Percentiles rank a stretch among this genome's conserved stretches.
phyloP scores from a whole-genome alignment of 2,329 filamentous ascomycete genomes.

The Epichloe glyceriae region DNA sequence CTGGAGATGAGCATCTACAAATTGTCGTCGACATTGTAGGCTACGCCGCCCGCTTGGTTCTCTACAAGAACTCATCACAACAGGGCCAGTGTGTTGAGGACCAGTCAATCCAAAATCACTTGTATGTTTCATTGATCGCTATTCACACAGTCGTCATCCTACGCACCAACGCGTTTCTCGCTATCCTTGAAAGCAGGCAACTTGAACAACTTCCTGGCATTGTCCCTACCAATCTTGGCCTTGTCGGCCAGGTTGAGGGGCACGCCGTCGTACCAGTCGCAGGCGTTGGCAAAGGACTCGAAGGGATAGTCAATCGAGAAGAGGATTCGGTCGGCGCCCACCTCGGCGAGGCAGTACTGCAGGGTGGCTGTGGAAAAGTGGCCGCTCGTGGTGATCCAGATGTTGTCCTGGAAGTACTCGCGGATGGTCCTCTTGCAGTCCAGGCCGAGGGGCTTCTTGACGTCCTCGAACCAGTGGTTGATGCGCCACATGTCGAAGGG shows the following conservation, averaged over 20 bases:
- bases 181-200: constrained; percentile 22
- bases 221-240: constrained; percentile 29
- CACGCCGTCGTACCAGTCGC: constrained; percentile 27
- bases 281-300: constrained; percentile 30
- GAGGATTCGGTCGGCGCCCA: constrained; percentile 36
- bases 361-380: constrained; percentile 42
- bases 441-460: constrained; percentile 36
- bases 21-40: too few species aligned
- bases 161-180: constrained; percentile 3
- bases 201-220: constrained; percentile 29
- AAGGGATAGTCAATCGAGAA: constrained; percentile 42
- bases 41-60: too few species aligned
- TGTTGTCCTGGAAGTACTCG: constrained; percentile 40
- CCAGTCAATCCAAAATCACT: too few species aligned
- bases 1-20: too few species aligned
- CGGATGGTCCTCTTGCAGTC: constrained; percentile 34
- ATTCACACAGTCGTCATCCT: background rate
- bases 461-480: constrained; percentile 42
- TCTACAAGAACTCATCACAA: too few species aligned
- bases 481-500: constrained; percentile 37
- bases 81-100: too few species aligned
- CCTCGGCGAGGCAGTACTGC: constrained; percentile 33
- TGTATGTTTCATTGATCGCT: too few species aligned
- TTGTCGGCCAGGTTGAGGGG: constrained; percentile 21
- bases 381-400: constrained; percentile 44